Conservation (phyloP, 805 yeast species). For the Suhomyces prunicola region DNA sequence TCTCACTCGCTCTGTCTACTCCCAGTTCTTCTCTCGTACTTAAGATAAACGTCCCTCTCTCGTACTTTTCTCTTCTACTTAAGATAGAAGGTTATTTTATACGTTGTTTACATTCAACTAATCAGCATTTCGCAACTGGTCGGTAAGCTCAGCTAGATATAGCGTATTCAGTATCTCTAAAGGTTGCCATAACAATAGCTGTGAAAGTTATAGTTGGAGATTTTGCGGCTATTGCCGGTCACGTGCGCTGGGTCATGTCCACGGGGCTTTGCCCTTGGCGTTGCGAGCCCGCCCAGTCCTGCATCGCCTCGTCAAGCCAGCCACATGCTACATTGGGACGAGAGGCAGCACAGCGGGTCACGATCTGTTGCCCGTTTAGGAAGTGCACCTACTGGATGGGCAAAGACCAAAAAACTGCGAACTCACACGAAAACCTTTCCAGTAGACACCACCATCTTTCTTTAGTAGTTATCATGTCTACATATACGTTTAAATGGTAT, state of each 20-base stretch:
- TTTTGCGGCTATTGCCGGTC: not conserved
- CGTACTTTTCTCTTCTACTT: slow-evolving; percentile 31
- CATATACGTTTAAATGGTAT: slow-evolving; percentile 41
- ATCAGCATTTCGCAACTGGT: too few species aligned
- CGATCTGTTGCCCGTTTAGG: slow-evolving; percentile 4
- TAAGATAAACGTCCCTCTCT: slow-evolving; percentile 45
- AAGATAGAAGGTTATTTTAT: too few species aligned
- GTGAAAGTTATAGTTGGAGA: too few species aligned
- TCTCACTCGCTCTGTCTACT: slow-evolving; percentile 74
- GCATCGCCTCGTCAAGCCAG: not conserved
- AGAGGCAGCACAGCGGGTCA: not conserved
- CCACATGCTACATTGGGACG: not conserved
- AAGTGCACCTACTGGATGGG: slow-evolving; percentile 1
- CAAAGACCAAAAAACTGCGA: not conserved
- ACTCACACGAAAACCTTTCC: not conserved
- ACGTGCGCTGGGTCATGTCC: not conserved
- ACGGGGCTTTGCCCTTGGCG: not conserved
- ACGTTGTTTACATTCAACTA: too few species aligned
- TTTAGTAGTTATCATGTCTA: slow-evolving; percentile 9
- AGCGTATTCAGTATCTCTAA: too few species aligned
- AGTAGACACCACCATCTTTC: not conserved
- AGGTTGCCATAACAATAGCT: too few species aligned
- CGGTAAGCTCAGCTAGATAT: too few species aligned
- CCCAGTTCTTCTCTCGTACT: slow-evolving; percentile 57
- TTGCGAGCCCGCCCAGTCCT: not conserved